Percentiles rank a stretch among this genome's conserved stretches.
Conservation (phyloP, 78 protist genomes). For the slime mould (Dictyostelium discoideum) region DNA sequence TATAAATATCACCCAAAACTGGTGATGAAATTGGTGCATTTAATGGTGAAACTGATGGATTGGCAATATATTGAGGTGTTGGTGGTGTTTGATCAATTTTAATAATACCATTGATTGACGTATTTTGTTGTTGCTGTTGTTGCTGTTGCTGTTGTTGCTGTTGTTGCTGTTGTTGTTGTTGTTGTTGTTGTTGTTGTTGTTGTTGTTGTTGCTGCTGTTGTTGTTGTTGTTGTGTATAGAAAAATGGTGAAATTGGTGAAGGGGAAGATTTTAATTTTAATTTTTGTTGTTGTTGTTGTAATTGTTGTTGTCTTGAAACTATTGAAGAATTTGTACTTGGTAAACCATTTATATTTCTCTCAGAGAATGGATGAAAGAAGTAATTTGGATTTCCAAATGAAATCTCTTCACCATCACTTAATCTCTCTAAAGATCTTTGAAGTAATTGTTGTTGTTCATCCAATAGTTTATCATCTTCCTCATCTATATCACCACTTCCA, state of each 20-base stretch:
- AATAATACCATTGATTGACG: not conserved
- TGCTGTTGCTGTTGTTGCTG: not conserved
- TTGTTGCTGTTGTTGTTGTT: conserved; percentile 18
- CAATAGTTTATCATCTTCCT: conserved; percentile 36
- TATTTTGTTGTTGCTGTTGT: not conserved
- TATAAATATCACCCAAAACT: not conserved
- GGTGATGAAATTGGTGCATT: conserved; percentile 1
- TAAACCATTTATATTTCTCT: not conserved
- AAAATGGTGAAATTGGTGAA: conserved; percentile 15
- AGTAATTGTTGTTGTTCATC: conserved; percentile 57
- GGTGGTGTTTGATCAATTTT: not conserved
- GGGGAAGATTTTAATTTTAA: not conserved
- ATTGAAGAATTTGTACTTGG: not conserved
- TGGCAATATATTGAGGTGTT: not conserved
- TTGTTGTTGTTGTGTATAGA: not conserved
- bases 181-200: not conserved
- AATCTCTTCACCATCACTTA: conserved; percentile 62
- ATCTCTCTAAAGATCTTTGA: conserved; percentile 53
- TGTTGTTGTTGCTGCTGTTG: not conserved
- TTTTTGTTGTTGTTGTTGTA: conserved; percentile 11
- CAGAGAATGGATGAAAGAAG: not conserved
- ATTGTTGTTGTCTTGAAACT: conserved; percentile 9
- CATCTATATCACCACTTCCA: not conserved
- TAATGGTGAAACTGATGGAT: not conserved
- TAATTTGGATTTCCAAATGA: not conserved